Conservation (phyloP, 257 asterid genomes). For the Plectranthus barbatus region DNA sequence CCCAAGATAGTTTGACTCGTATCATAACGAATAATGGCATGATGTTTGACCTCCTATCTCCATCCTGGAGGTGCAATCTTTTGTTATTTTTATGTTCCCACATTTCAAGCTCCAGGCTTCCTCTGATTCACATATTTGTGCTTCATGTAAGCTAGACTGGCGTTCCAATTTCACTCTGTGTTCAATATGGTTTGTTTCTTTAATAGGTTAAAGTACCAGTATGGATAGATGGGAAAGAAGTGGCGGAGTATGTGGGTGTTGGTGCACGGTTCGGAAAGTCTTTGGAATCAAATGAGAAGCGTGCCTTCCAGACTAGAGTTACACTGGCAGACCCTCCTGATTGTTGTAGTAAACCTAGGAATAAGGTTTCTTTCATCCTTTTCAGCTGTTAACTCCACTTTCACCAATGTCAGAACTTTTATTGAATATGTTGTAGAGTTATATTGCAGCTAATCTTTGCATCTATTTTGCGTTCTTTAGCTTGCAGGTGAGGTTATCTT, state of each 20-base stretch:
- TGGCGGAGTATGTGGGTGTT: slow-evolving; percentile 81
- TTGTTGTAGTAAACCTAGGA: slow-evolving; percentile 68
- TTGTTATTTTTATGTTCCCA: background rate
- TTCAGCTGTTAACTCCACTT: background rate
- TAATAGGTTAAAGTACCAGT: slow-evolving; percentile 82
- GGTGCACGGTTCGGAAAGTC: slow-evolving; percentile 95
- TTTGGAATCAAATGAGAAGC: slow-evolving; percentile 92
- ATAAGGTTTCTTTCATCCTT: slow-evolving; percentile 45
- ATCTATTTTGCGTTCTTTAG: slow-evolving; percentile 27
- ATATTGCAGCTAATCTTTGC: background rate
- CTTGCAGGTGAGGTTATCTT: slow-evolving; percentile 77
- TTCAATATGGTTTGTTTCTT: slow-evolving; percentile 11
- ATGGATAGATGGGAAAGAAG: slow-evolving; percentile 72
- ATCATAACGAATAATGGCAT: background rate
- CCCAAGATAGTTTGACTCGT: background rate
- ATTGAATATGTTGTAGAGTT: background rate
- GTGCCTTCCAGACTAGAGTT: slow-evolving; percentile 70
- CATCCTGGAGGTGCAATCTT: background rate
- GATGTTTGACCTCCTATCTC: background rate
- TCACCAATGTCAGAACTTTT: background rate
- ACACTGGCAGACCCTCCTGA: slow-evolving; percentile 92
- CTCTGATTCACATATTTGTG: background rate
- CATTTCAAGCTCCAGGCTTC: background rate
- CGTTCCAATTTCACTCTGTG: background rate
- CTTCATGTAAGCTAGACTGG: background rate